Evolutionary conservation across 805 yeast genomes (phyloP), one percentile per base, ranked within the genome.

Genomic region (Maudiozyma turicensis): DNA sequence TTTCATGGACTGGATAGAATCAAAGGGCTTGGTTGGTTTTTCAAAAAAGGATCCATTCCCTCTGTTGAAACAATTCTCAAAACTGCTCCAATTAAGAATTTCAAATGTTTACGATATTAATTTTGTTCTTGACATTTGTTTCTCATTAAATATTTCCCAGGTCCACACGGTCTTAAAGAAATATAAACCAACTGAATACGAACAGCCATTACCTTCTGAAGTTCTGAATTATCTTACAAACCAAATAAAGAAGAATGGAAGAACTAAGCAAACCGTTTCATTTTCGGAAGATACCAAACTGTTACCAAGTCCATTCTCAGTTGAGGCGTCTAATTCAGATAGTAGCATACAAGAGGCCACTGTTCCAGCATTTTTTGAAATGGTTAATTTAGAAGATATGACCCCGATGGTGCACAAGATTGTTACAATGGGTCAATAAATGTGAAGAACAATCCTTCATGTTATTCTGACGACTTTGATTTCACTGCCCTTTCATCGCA

Each of bases 11-110:
- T 54, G 58, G 58, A 41, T 37, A 28, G 39, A 47, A 20, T n/a
- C 11, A 3, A 35, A 37, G 6, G 20, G 5, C 3, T 7, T 6
- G 14, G 5, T 29, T 13, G 11, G 11, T 26, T 3, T 13, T 9
- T 6, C 28, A 6, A 3, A 3, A 10, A 5, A 4, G 11, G 45
- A 33, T 33, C n/a, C 4, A n/a, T 14, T 45, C 29, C 39, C 40
- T 4, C 46, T 50, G 29, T 29, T 51, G 13, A 48, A 45, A 31
- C 58, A 54, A 45, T 32, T 42, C 3, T 38, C 52, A 2, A 53
- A 52, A 37, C 34, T 54, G 6, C 41, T 54, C 40, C 58, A 54
- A 46, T 20, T 53, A 31, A 53, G 56, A 43, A 49, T 54, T n/a
- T 26, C 44, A 9, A 53, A 33, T 13, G 7, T 53, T 3, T 32